These are phyloP conservation scores for Diaporthe australafricana DNA, from an alignment of 2,329 filamentous ascomycete species.

Conservation along the genomic window DNA sequence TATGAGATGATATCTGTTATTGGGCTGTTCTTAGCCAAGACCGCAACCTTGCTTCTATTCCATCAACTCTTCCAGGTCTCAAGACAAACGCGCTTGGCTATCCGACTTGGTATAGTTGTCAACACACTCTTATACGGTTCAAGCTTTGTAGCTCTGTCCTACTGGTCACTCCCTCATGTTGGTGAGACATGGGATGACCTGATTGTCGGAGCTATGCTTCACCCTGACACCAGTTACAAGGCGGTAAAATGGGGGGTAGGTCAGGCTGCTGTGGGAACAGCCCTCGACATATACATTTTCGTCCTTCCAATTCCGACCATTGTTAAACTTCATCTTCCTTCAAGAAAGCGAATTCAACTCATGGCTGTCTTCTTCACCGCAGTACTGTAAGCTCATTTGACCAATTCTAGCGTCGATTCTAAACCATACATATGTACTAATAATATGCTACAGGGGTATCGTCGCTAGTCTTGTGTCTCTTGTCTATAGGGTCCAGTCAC, in stretches of 20 bases:
- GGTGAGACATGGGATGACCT: conserved; percentile 3
- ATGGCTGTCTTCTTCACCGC: not conserved
- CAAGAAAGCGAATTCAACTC: not conserved
- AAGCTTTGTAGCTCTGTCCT: not conserved
- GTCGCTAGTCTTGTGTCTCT: not conserved
- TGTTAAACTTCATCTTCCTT: not conserved
- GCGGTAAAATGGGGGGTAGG: not conserved
- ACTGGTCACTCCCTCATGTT: not conserved
- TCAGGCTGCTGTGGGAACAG: not conserved
- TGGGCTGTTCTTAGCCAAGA: not conserved
- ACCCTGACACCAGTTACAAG: no score
- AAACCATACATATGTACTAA: no score
- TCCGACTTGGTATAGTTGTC: not conserved
- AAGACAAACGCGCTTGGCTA: not conserved
- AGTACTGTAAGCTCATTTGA: not conserved
- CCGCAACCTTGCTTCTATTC: not conserved
- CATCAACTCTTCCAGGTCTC: conserved; percentile 6
- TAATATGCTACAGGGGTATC: not conserved
- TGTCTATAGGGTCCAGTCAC: not conserved
- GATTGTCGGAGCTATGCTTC: no score
- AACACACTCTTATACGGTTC: not conserved
- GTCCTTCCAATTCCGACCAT: not conserved
- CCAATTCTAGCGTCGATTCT: no score
- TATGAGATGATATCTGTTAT: not conserved
- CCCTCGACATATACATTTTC: conserved; percentile 3